Conservation (phyloP, 805 yeast genomes). For the Candida dendrica region DNA sequence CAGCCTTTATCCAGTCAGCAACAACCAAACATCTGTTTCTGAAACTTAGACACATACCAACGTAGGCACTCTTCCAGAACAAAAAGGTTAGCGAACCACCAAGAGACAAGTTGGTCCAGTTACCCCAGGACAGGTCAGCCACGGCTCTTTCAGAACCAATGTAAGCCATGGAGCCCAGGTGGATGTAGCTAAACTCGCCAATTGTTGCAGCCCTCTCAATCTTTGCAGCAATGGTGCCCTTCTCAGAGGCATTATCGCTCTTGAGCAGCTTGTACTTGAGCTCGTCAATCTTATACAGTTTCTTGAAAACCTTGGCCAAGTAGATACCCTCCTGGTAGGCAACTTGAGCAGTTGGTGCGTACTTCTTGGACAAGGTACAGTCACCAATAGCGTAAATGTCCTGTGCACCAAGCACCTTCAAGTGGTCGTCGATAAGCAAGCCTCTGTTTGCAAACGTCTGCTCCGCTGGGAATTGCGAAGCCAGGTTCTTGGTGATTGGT, state of each 20-base stretch:
- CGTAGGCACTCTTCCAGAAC: slow-evolving; percentile 93
- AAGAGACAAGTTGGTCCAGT: slow-evolving; percentile 70
- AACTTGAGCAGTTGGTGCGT: slow-evolving; percentile 96
- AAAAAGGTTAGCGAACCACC: slow-evolving; percentile 85
- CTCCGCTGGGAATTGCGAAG: slow-evolving; percentile 54
- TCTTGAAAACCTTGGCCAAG: slow-evolving; percentile 66
- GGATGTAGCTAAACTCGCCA: slow-evolving; percentile 70
- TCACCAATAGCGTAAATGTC: slow-evolving; percentile 86
- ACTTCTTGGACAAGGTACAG: slow-evolving; percentile 80
- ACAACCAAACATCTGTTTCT: slow-evolving; percentile 83
- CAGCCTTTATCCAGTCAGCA: slow-evolving; percentile 84
- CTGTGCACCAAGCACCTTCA: slow-evolving; percentile 75
- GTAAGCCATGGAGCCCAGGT: slow-evolving; percentile 91
- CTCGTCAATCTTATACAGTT: slow-evolving; percentile 53
- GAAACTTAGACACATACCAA: slow-evolving; percentile 84
- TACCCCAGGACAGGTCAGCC: slow-evolving; percentile 79
- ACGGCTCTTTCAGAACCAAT: slow-evolving; percentile 91
- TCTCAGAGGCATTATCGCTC: slow-evolving; percentile 32
- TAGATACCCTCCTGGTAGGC: slow-evolving; percentile 91
- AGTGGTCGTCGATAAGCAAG: slow-evolving; percentile 72
- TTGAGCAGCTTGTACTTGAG: slow-evolving; percentile 35
- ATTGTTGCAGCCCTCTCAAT: slow-evolving; percentile 37
- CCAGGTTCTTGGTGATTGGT: slow-evolving; percentile 59
- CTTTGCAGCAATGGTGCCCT: slow-evolving; percentile 22
- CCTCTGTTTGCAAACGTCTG: slow-evolving; percentile 89